These are phyloP conservation scores for Xylaria curta DNA, from an alignment of 495 filamentous ascomycete species.

Conservation along the genomic window DNA sequence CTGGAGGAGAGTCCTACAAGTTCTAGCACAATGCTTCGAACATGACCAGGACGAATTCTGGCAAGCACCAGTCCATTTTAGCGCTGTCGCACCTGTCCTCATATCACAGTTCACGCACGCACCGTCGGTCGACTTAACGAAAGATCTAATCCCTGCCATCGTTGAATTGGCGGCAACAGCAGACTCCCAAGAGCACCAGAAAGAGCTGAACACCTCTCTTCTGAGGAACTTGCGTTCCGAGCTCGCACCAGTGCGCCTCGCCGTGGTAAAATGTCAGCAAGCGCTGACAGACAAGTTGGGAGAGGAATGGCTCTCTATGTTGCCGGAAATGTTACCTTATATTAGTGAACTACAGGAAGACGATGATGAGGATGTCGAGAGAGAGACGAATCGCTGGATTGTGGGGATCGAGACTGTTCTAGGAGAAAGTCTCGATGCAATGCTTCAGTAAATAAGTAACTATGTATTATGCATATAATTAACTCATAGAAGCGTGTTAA, in stretches of 20 bases:
- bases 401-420: constrained; percentile 83
- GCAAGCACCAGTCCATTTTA: constrained; percentile 88
- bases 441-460: constrained; percentile 71
- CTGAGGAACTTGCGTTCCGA: constrained; percentile 79
- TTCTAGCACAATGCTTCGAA: constrained; percentile 75
- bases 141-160: constrained; percentile 61
- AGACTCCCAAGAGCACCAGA: constrained; percentile 85
- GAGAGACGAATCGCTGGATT: constrained; percentile 86
- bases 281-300: constrained; percentile 77
- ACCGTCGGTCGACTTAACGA: constrained; percentile 45
- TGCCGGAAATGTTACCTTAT: constrained; percentile 93
- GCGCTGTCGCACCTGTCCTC: constrained; percentile 69
- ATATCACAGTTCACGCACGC: constrained; percentile 70
- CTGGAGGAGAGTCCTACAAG: constrained; percentile 68
- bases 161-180: constrained; percentile 80
- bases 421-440: constrained; percentile 85
- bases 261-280: constrained; percentile 79
- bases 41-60: constrained; percentile 84
- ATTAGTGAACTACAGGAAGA: constrained; percentile 96
- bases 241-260: constrained; percentile 68
- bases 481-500: not conserved
- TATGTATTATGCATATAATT: not conserved
- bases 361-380: constrained; percentile 89
- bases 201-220: constrained; percentile 77
- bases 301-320: constrained; percentile 87